A percentile compares a stretch with the other conserved stretches of the same genome.
Conservation (phyloP, 495 filamentous ascomycete genomes). For the Lasiosphaeria hispida region DNA sequence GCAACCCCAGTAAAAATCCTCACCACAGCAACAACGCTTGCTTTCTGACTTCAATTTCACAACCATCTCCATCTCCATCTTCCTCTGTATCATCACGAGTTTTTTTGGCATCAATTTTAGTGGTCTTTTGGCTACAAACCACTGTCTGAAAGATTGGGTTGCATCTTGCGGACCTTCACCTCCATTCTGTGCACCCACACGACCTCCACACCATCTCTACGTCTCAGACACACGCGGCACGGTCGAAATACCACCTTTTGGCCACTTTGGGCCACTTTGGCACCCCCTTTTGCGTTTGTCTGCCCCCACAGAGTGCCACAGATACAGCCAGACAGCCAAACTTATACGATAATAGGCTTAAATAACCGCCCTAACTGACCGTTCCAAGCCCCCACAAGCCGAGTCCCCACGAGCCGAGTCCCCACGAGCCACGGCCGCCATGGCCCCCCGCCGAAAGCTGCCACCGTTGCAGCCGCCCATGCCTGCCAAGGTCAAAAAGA, state of each 20-base stretch:
- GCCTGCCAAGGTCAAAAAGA: background rate
- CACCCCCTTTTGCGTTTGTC: background rate
- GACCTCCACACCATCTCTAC: background rate
- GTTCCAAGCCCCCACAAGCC: no score
- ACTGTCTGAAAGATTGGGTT: background rate
- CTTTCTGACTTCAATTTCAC: no score
- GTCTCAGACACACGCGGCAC: background rate
- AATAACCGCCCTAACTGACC: background rate
- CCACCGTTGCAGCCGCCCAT: background rate
- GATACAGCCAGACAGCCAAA: background rate
- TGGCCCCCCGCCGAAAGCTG: no score
- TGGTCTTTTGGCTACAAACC: background rate
- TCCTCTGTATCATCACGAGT: background rate
- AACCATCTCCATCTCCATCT: no score
- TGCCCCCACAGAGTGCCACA: no score
- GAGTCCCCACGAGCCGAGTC: no score
- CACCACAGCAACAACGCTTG: no score
- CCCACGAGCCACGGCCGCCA: no score
- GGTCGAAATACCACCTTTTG: background rate
- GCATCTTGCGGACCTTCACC: background rate
- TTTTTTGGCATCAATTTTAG: background rate
- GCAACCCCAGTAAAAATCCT: no score
- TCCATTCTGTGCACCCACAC: background rate
- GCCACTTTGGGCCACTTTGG: no score
- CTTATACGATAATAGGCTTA: background rate